These are phyloP conservation scores for Gynostemma pentaphyllum DNA, from an alignment of 306 rosid species.

Conservation along the genomic window DNA sequence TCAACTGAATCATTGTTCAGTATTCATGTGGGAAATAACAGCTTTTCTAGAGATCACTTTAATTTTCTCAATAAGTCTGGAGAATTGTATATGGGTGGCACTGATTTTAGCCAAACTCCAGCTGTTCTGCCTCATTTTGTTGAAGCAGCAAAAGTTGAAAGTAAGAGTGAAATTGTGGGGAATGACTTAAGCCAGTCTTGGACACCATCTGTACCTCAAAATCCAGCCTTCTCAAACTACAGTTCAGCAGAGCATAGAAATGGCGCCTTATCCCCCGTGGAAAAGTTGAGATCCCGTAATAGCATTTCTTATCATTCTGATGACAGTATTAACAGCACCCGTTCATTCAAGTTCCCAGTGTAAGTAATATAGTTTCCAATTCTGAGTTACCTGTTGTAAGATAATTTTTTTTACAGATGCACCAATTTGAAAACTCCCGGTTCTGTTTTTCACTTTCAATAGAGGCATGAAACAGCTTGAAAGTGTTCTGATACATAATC, in stretches of 20 bases:
- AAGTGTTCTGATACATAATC: too few relatives aligned
- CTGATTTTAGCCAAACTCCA: not conserved
- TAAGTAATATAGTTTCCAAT: too few relatives aligned
- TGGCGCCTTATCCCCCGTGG: not conserved
- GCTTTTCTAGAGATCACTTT: slow-evolving; percentile 17
- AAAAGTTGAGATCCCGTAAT: not conserved
- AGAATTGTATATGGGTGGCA: not conserved
- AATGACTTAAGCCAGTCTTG: not conserved
- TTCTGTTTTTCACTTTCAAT: too few relatives aligned
- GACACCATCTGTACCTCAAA: not conserved
- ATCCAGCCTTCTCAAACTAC: not conserved
- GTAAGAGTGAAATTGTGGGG: not conserved
- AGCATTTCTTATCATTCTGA: slow-evolving; percentile 4
- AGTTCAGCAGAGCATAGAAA: not conserved
- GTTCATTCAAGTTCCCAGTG: slow-evolving; percentile 14
- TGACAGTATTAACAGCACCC: slow-evolving; percentile 12
- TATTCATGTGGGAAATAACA: slow-evolving; percentile 15
- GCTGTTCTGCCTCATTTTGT: not conserved
- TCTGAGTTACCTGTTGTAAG: too few relatives aligned
- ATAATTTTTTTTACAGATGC: too few relatives aligned
- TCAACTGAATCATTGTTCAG: slow-evolving; percentile 17
- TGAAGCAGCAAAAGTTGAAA: slow-evolving; percentile 7
- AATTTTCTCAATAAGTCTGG: slow-evolving; percentile 9
- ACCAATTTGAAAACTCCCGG: too few relatives aligned
- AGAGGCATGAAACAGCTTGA: too few relatives aligned